phyloP scores from a whole-genome alignment of 169 alveolate genomes.

The Sarcocystis neurona region DNA sequence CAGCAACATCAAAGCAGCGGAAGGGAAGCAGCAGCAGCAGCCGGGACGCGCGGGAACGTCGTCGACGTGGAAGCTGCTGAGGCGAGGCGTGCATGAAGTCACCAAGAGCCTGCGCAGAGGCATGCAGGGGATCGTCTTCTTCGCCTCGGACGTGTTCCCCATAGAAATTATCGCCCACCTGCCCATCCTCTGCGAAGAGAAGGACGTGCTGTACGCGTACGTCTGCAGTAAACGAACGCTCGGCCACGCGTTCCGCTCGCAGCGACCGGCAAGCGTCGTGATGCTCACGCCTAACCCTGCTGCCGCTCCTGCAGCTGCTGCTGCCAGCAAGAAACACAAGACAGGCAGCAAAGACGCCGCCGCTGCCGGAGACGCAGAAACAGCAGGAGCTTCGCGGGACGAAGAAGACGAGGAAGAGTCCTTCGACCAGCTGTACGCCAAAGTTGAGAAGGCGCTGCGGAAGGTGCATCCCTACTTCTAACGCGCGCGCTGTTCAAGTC shows the following conservation, averaged over 20 bases:
- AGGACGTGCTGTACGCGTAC: slow-evolving; percentile 90
- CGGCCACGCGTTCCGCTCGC: slow-evolving; percentile 93
- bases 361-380: neutral
- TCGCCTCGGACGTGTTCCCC: slow-evolving; percentile 97
- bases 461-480: slow-evolving; percentile 34
- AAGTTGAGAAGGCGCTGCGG: slow-evolving; percentile 34
- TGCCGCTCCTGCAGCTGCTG: no score
- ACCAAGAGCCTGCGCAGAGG: slow-evolving; percentile 93
- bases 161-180: slow-evolving; percentile 94
- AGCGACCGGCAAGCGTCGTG: slow-evolving; percentile 94
- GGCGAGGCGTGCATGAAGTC: slow-evolving; percentile 96
- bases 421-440: neutral
- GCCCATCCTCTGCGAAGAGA: slow-evolving; percentile 94
- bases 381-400: neutral
- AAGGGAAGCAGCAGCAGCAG: slow-evolving; percentile 11
- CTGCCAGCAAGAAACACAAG: no score
- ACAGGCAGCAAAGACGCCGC: no score
- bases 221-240: slow-evolving; percentile 89
- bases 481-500: no score
- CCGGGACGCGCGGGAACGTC: slow-evolving; percentile 58
- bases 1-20: neutral
- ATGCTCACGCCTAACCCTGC: slow-evolving; percentile 70
- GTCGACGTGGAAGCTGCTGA: slow-evolving; percentile 78
- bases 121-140: slow-evolving; percentile 85
- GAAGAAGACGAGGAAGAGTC: slow-evolving; percentile 32